Evolutionary conservation across 1,284 basidiomycete genomes (phyloP).

Genomic region (Phlebopus sp.): DNA sequence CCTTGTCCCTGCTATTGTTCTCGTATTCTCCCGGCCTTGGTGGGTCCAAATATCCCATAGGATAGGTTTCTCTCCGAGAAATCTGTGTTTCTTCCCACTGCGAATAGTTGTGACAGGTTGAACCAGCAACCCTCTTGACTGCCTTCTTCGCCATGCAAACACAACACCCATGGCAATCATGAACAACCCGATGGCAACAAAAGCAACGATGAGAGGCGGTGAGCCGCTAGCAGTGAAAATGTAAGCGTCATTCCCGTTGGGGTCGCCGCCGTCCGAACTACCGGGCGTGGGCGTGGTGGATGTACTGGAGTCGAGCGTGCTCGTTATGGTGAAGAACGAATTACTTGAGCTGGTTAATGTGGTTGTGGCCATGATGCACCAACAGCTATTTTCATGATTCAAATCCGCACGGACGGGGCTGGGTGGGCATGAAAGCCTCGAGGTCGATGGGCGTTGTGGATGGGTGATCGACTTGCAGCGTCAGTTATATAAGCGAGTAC

Average conservation of each 20-base stretch:
- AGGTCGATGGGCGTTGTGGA: conserved; percentile 3
- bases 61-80: conserved; percentile 32
- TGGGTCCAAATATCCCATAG: conserved; percentile 43
- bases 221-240: conserved; percentile 34
- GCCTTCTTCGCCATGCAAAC: conserved; percentile 42
- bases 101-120: neutral
- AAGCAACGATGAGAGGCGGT: conserved; percentile 48
- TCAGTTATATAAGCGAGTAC: conserved; percentile 15
- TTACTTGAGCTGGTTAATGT: conserved; percentile 2
- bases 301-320: conserved; percentile 1
- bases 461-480: neutral
- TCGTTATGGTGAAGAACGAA: conserved; percentile 8
- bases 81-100: neutral
- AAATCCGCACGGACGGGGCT: conserved; percentile 2
- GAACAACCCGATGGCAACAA: conserved; percentile 50
- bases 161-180: conserved; percentile 38
- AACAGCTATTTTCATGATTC: conserved; percentile 14
- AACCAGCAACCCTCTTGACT: conserved; percentile 15
- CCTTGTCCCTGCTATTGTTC: conserved; percentile 2
- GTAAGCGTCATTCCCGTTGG: neutral
- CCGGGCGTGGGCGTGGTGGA: conserved; percentile 9
- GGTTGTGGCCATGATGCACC: conserved; percentile 17
- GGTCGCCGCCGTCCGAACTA: neutral
- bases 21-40: conserved; percentile 1
- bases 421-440: conserved; percentile 8